A percentile compares a stretch with the other conserved stretches of the same genome.
These are phyloP conservation scores for Tricladium varicosporioides DNA, from an alignment of 2,329 filamentous ascomycete species.

Conservation along the genomic window DNA sequence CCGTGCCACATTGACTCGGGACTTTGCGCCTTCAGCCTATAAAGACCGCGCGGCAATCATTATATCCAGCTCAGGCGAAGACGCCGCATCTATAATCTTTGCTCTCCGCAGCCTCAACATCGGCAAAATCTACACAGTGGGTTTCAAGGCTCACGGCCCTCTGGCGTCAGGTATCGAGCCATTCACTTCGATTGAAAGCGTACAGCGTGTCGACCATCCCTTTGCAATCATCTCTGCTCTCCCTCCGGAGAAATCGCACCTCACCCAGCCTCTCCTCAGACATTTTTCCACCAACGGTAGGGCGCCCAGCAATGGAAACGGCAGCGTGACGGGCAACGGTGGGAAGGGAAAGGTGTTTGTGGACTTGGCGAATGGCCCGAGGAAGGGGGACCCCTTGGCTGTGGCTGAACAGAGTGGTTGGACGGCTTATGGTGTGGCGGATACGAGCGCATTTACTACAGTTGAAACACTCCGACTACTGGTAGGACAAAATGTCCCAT, in stretches of 20 bases:
- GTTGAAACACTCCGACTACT: conserved; percentile 76
- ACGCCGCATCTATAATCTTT: conserved; percentile 76
- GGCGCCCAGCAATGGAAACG: conserved; percentile 2
- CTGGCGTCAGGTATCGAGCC: conserved; percentile 65
- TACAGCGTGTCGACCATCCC: conserved; percentile 75
- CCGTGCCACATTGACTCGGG: conserved; percentile 73
- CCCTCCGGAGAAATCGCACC: conserved; percentile 72
- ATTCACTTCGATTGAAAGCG: conserved; percentile 70
- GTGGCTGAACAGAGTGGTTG: conserved; percentile 75
- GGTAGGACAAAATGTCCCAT: conserved; percentile 83
- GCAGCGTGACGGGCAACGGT: conserved; percentile 22
- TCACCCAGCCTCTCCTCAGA: conserved; percentile 75
- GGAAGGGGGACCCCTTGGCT: conserved; percentile 65
- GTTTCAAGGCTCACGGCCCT: conserved; percentile 65
- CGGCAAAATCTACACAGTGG: conserved; percentile 79
- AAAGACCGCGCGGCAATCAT: conserved; percentile 73
- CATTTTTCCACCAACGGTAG: conserved; percentile 57
- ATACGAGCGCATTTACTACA: conserved; percentile 80
- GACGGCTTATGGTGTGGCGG: conserved; percentile 74
- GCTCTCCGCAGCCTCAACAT: conserved; percentile 74
- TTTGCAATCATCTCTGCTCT: conserved; percentile 81
- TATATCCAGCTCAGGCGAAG: conserved; percentile 68
- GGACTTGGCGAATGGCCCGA: conserved; percentile 64
- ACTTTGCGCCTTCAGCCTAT: conserved; percentile 81
- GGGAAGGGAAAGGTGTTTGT: conserved; percentile 69